These are phyloP conservation scores for Starmerella stellata DNA, from an alignment of 805 yeast species.

Conservation along the genomic window DNA sequence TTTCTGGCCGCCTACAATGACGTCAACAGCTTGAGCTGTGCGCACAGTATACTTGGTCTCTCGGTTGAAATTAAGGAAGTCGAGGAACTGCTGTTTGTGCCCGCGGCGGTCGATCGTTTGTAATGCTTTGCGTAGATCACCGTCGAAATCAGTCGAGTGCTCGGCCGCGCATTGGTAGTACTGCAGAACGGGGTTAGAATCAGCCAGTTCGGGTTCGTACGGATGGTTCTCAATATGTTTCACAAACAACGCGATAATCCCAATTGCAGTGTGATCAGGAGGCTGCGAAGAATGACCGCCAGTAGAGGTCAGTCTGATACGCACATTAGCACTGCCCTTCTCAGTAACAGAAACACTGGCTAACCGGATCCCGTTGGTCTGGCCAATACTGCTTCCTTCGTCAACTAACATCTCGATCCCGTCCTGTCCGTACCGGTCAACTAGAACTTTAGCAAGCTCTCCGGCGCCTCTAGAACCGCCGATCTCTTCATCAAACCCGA, in stretches of 20 bases:
- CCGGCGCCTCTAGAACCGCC: constrained; percentile 49
- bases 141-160: constrained; percentile 16
- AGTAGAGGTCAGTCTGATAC: constrained; percentile 36
- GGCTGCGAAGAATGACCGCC: constrained; percentile 75
- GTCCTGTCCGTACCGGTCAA: constrained; percentile 40
- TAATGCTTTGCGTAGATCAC: constrained; percentile 13
- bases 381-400: constrained; percentile 38
- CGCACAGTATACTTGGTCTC: constrained; percentile 28
- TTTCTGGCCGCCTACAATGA: constrained; percentile 54
- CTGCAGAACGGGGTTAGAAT: not conserved
- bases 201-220: not conserved
- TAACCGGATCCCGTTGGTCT: constrained; percentile 31
- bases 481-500: constrained; percentile 64
- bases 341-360: constrained; percentile 44
- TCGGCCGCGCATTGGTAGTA: not conserved
- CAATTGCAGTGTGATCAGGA: constrained; percentile 68
- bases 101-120: constrained; percentile 1
- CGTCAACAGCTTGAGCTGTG: constrained; percentile 54
- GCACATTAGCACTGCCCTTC: constrained; percentile 39
- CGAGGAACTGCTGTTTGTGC: constrained; percentile 1
- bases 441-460: constrained; percentile 30
- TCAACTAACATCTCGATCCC: constrained; percentile 48
- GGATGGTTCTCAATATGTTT: constrained; percentile 34
- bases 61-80: constrained; percentile 9
- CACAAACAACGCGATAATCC: constrained; percentile 45